Evolutionary conservation across 176 grass and related monocot species (phyloP).

Genomic region (Phyllostachys edulis): DNA sequence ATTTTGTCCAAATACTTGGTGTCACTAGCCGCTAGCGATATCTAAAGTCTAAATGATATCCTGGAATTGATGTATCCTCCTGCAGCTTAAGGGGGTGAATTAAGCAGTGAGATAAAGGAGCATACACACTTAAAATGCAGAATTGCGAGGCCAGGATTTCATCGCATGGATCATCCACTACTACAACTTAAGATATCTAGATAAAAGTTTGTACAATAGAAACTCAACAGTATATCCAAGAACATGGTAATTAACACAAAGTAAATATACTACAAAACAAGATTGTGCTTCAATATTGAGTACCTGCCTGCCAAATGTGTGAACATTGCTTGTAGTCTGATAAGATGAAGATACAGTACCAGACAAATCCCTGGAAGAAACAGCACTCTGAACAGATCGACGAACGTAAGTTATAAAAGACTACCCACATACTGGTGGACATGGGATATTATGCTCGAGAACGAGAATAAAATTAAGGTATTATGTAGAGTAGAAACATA

Average conservation of each 20-base stretch:
- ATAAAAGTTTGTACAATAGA: background rate
- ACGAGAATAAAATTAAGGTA: background rate
- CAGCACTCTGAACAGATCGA: conserved; percentile 33
- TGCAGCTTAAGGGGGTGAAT: background rate
- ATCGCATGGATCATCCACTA: background rate
- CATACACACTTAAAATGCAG: background rate
- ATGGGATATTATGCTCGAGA: background rate
- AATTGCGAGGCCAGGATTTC: background rate
- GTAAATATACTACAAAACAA: conserved; percentile 6
- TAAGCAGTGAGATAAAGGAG: background rate
- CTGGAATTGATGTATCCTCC: background rate
- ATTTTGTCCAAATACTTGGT: background rate
- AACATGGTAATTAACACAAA: conserved; percentile 8
- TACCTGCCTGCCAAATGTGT: conserved; percentile 58
- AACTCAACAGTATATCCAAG: background rate
- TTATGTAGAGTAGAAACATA: background rate
- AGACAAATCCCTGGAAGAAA: conserved; percentile 34
- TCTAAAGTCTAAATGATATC: background rate
- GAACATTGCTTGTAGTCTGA: conserved; percentile 24
- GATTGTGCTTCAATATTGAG: conserved; percentile 21
- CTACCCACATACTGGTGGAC: background rate
- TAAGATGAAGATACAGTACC: conserved; percentile 34
- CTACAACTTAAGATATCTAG: background rate
- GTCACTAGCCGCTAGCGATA: background rate
- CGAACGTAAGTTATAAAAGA: conserved; percentile 24